Evolutionary conservation across 306 rosid species (phyloP).

Genomic region (Glycine soja): DNA sequence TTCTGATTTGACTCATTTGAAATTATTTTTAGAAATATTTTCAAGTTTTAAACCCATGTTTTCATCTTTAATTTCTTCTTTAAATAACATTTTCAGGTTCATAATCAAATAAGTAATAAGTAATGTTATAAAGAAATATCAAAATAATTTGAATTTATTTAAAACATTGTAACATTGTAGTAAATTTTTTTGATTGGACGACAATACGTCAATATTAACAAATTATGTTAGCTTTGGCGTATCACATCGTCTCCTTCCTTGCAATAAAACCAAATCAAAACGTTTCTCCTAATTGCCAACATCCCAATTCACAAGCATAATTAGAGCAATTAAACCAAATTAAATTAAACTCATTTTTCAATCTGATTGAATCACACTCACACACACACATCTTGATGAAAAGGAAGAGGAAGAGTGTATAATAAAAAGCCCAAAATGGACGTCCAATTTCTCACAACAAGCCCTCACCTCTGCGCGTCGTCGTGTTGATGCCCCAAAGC

Average conservation of each 20-base stretch:
- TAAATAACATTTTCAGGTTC: too few species aligned
- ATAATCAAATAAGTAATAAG: too few species aligned
- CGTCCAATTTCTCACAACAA: conserved; percentile 59
- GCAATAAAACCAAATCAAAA: conserved; percentile 5
- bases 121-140: too few species aligned
- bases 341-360: background rate
- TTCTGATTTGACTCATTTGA: too few species aligned
- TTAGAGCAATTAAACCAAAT: background rate
- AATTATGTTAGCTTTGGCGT: background rate
- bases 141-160: too few species aligned
- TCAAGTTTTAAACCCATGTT: too few species aligned
- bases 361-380: conserved; percentile 2
- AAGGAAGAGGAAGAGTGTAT: background rate
- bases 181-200: too few species aligned
- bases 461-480: conserved; percentile 72
- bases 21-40: too few species aligned
- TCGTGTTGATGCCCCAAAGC: conserved; percentile 86
- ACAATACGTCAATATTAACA: too few species aligned
- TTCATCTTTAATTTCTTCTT: too few species aligned
- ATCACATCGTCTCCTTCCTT: background rate
- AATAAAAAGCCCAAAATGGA: conserved; percentile 79
- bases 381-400: too few species aligned
- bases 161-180: too few species aligned
- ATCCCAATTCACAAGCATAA: background rate
- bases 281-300: background rate